Conservation (phyloP, 352 stramenopile genomes). For the Pythium scleroteichum region DNA sequence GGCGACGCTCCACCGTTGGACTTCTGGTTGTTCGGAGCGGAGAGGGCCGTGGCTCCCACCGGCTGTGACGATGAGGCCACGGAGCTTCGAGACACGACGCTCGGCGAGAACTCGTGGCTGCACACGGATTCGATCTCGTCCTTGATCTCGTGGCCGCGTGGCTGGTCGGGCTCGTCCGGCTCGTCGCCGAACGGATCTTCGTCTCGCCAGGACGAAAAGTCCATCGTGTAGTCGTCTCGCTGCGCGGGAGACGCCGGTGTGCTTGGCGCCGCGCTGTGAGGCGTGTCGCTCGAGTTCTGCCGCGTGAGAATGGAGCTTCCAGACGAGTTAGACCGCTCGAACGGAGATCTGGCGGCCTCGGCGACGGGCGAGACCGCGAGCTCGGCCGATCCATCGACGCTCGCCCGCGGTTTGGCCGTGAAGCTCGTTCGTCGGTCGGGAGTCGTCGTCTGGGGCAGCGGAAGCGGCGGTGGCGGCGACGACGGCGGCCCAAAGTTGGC, state of each 20-base stretch:
- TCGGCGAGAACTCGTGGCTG: conserved; percentile 13
- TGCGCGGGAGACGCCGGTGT: conserved; percentile 1
- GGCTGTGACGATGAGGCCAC: neutral
- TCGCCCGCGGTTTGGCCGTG: neutral
- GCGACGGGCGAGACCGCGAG: neutral
- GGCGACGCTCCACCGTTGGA: neutral
- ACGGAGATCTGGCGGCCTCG: too few relatives aligned
- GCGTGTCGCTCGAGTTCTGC: conserved; percentile 12
- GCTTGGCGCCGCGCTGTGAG: neutral
- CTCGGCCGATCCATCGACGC: conserved; percentile 1
- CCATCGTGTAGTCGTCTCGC: conserved; percentile 22
- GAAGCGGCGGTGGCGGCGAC: conserved; percentile 29
- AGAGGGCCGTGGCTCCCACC: neutral
- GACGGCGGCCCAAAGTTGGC: conserved; percentile 25
- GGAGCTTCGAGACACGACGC: conserved; percentile 6
- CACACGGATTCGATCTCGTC: conserved; percentile 17
- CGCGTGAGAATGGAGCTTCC: neutral
- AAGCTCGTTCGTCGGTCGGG: conserved; percentile 6
- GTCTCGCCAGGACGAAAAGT: conserved; percentile 35
- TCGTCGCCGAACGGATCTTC: conserved; percentile 36
- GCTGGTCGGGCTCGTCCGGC: conserved; percentile 7
- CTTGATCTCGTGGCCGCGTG: neutral
- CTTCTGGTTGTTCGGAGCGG: neutral
- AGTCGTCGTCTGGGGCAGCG: conserved; percentile 22
- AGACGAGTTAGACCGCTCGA: neutral